Evolutionary conservation across 108 stramenopile genomes (phyloP), one percentile per base, ranked within the genome.

Genomic region (Cyclotella atomus): DNA sequence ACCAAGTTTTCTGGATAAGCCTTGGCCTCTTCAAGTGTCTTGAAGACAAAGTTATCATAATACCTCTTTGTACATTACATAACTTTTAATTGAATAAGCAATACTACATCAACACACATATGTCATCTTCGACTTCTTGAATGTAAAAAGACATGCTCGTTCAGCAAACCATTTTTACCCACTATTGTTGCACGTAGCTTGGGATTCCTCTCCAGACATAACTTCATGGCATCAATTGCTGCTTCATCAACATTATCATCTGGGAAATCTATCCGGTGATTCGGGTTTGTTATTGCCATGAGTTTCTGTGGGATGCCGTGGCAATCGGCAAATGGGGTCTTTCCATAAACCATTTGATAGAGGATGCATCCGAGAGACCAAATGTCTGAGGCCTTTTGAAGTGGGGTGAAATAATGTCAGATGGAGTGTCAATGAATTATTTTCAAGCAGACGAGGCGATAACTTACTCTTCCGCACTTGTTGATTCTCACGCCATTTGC

Each of bases 351-450:
- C 92, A 99, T 96, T 83, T 98, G 97, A 71, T 99, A 99, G 10
- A 99, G 77, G 38, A 99, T 98, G 36, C 97, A 98, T 7, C 99
- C 99, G 15, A 99, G 83, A 25, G 91, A 93, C 97, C 97, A 96
- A 20, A 97, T 89, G 74, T 97, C 97, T 12, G 93, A 94, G 34
- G 93, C 83, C 81, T 89, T 57, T n/a, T n/a, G n/a, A n/a, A n/a
- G n/a, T n/a, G n/a, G n/a, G n/a, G n/a, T n/a, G n/a, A n/a, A n/a
- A n/a, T n/a, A n/a, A n/a, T n/a, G n/a, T n/a, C n/a, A n/a, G n/a
- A n/a, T n/a, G n/a, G n/a, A n/a, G n/a, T n/a, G n/a, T n/a, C n/a
- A n/a, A n/a, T n/a, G n/a, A n/a, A n/a, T n/a, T n/a, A n/a, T n/a
- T n/a, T n/a, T n/a, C n/a, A n/a, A n/a, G 38, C 41, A 23, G 2